Percentiles rank a stretch among this genome's conserved stretches.
Evolutionary conservation across 768 basidiomycete species (phyloP).

Genomic region (Boletus sp.): DNA sequence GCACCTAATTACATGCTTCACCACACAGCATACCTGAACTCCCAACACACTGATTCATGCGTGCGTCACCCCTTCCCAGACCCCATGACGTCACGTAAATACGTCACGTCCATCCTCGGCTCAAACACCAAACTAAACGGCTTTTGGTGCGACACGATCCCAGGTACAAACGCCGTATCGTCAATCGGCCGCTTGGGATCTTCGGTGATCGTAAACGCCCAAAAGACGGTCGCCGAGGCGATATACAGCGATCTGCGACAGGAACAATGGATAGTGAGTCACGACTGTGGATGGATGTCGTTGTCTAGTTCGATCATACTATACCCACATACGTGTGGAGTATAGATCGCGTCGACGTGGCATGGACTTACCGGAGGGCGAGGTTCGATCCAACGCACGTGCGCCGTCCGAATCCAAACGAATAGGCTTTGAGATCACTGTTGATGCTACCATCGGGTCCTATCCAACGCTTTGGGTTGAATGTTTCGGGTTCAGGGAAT

Average conservation of each 20-base stretch:
- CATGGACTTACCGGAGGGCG: constrained; percentile 20
- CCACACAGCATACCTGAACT: too few relatives aligned
- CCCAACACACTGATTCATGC: too few relatives aligned
- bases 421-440: constrained; percentile 48
- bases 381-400: constrained; percentile 27
- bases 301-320: not conserved
- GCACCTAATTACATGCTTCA: too few relatives aligned
- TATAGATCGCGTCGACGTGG: not conserved
- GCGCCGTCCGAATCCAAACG: constrained; percentile 54
- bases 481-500: constrained; percentile 42
- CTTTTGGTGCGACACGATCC: constrained; percentile 60
- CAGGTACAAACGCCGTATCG: constrained; percentile 58
- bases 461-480: constrained; percentile 59
- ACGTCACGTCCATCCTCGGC: constrained; percentile 35
- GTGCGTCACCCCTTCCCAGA: not conserved
- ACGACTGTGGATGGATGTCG: not conserved
- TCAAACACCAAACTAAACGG: constrained; percentile 59
- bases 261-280: not conserved
- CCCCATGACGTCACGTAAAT: constrained; percentile 14
- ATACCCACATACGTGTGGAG: not conserved
- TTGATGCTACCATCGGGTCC: constrained; percentile 41
- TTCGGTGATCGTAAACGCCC: constrained; percentile 55
- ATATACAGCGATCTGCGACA: constrained; percentile 54
- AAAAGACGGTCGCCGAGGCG: constrained; percentile 60
- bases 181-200: constrained; percentile 57